Base-by-base conservation (phyloP, 2,329 filamentous ascomycete species). In the Penicillium palitans region DNA sequence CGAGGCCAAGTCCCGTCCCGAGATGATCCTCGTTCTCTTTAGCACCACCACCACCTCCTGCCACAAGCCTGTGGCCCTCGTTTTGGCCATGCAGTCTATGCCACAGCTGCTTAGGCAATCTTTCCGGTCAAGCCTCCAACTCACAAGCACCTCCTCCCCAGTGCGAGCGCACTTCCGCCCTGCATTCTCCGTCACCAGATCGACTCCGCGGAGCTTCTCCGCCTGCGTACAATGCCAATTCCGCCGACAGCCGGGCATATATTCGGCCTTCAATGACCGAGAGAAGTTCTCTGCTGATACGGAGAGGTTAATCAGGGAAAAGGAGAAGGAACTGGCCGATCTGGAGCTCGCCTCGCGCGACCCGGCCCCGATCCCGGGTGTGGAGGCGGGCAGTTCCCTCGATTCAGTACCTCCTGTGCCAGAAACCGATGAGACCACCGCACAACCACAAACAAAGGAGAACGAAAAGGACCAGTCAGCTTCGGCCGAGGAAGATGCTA, bases 141-240 rank as follows among this genome's bases (percentile, higher is more conserved):
- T 72, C 33, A 60, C 68, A 54, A 65, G 67, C 56, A 54, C 67
- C 37, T 60, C 62, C 47, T 61, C 67, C 45, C 60, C 67, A 3
- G 45, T 63, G 27, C 68, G 63, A 53, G 49, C 66, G n/a, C 65
- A 64, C 27, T 54, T 70, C 51, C 58, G 66, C 50, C 60, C 63
- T 50, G 55, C 66, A 57, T 60, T 68, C 63, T 49, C 63, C 55
- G 58, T 59, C 53, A 51, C 52, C 56, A 58, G 58, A 57, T 64
- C 64, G 56, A 53, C 66, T 56, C 57, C 63, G 57, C 68, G 71
- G 62, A 61, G 52, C 45, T 73, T 74, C 66, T 76, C 77, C 54
- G 72, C 73, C 56, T 80, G 78, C 62, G 52, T 77, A 61, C 74
- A 73, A 74, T 80, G 78, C 42, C 76, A 73, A 58, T 75, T 76